A percentile compares a stretch with the other conserved stretches of the same genome.
Conservation (phyloP, 2,329 filamentous ascomycete genomes). For the Scedosporium aurantiacum region DNA sequence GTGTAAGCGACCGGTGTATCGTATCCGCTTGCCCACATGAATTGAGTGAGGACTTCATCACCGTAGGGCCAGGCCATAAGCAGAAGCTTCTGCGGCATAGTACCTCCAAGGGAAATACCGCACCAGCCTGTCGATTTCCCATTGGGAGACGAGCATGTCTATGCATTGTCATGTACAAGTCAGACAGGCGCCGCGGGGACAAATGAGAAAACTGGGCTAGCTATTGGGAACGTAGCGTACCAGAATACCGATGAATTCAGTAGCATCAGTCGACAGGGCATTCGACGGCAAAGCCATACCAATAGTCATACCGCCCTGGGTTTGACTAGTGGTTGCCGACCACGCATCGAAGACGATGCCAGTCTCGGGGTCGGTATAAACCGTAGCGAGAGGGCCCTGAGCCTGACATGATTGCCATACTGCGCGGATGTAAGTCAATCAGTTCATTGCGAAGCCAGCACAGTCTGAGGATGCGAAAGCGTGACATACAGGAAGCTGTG, state of each 20-base stretch:
- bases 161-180: constrained; percentile 4
- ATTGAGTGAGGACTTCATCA: constrained; percentile 41
- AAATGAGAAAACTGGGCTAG: neutral
- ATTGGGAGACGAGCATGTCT: constrained; percentile 34
- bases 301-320: constrained; percentile 35
- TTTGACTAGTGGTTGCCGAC: constrained; percentile 22
- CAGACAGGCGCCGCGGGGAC: neutral
- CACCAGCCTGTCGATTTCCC: constrained; percentile 42
- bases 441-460: neutral
- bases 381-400: constrained; percentile 10
- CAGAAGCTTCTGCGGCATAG: constrained; percentile 47
- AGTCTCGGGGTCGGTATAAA: constrained; percentile 33
- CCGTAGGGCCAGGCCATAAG: constrained; percentile 46
- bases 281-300: constrained; percentile 42
- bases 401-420: constrained; percentile 6
- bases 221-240: constrained; percentile 24
- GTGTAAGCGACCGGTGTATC: constrained; percentile 45
- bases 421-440: neutral
- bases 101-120: constrained; percentile 42
- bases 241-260: constrained; percentile 48
- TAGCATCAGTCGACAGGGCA: constrained; percentile 32
- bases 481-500: constrained; percentile 2
- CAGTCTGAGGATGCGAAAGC: neutral
- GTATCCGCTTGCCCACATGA: constrained; percentile 48
- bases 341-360: constrained; percentile 44